Evolutionary conservation across 768 basidiomycete genomes (phyloP).

Genomic region (Tephrocybe sp.): DNA sequence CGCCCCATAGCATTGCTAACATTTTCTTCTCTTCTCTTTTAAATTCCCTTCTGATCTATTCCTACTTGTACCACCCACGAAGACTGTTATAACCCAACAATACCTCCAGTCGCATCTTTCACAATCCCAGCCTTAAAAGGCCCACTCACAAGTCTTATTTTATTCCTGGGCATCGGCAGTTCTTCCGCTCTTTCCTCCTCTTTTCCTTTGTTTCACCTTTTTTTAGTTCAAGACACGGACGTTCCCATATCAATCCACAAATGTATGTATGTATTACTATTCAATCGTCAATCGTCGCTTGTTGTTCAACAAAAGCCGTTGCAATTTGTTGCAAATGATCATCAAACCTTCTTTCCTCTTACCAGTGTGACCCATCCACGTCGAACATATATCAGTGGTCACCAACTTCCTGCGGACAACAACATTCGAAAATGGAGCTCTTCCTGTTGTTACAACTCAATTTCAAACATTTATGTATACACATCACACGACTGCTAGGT

Average conservation of each 20-base stretch:
- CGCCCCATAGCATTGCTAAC: constrained; percentile 9
- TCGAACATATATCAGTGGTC: too few species aligned
- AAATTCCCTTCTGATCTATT: too few species aligned
- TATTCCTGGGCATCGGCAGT: too few species aligned
- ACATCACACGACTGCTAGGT: too few species aligned
- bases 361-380: too few species aligned
- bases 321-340: too few species aligned
- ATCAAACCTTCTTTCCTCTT: too few species aligned
- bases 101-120: constrained; percentile 8
- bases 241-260: constrained; percentile 14
- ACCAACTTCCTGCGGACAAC: too few species aligned
- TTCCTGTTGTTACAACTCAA: too few species aligned
- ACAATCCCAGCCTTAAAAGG: constrained; percentile 1
- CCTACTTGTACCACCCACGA: constrained; percentile 5
- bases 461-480: too few species aligned
- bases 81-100: constrained; percentile 3
- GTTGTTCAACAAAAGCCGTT: too few species aligned
- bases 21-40: constrained; percentile 4
- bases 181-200: constrained; percentile 1
- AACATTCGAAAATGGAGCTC: too few species aligned
- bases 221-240: constrained; percentile 17
- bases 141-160: constrained; percentile 9
- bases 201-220: constrained; percentile 5
- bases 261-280: constrained; percentile 30
- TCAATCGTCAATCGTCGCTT: constrained; percentile 4